Evolutionary conservation across 176 grass and related monocot species (phyloP).

Genomic region (Urochloa ruziziensis): DNA sequence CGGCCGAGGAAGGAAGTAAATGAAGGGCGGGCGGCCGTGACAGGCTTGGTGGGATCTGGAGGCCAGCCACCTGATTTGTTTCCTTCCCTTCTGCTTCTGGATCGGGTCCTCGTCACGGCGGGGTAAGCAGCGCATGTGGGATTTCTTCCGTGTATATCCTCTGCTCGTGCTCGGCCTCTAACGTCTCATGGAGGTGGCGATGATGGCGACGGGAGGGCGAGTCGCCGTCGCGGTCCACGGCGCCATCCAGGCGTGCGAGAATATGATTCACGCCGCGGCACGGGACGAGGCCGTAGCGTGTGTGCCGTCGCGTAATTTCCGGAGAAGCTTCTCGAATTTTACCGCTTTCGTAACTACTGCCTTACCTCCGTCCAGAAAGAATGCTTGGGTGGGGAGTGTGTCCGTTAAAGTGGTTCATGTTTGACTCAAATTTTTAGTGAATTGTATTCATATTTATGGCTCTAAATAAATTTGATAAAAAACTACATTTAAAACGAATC

Average conservation of each 20-base stretch:
- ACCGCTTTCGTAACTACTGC: too few relatives aligned
- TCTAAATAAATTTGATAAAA: too few relatives aligned
- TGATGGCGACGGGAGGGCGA: not conserved
- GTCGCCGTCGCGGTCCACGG: not conserved
- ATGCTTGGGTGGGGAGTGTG: too few relatives aligned
- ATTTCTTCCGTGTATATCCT: not conserved
- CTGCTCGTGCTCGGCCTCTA: not conserved
- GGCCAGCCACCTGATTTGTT: not conserved
- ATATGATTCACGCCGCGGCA: not conserved
- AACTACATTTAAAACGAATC: too few relatives aligned
- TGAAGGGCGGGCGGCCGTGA: not conserved
- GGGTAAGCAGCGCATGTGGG: not conserved
- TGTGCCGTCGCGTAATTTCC: not conserved
- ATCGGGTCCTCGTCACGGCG: not conserved
- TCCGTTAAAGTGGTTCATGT: too few relatives aligned
- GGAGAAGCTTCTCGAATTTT: not conserved
- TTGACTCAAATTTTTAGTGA: too few relatives aligned
- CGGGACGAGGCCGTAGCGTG: too few relatives aligned
- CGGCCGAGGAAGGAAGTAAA: not conserved
- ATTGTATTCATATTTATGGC: too few relatives aligned
- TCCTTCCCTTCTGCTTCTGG: not conserved
- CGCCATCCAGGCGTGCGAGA: not conserved
- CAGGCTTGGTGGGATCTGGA: not conserved
- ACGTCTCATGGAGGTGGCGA: not conserved
- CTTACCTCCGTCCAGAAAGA: too few relatives aligned